Conservation (phyloP, 768 basidiomycete species). For the Calocybe indica region DNA sequence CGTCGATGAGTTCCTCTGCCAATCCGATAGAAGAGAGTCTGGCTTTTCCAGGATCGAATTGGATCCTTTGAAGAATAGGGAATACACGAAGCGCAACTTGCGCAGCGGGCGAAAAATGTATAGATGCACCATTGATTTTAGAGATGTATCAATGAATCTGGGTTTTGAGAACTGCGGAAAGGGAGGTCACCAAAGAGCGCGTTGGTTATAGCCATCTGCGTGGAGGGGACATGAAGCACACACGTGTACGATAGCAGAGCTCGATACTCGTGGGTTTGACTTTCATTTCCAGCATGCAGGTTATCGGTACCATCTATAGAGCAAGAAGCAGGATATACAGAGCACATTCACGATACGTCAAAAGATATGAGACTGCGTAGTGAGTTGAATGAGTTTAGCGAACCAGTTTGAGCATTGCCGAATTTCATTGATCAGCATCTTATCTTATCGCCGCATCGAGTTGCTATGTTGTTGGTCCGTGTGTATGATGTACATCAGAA, state of each 20-base stretch:
- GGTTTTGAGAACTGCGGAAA: constrained; percentile 4
- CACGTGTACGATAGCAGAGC: constrained; percentile 24
- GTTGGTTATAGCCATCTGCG: constrained; percentile 7
- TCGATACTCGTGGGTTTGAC: constrained; percentile 8
- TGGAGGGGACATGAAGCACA: constrained; percentile 29
- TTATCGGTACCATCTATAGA: too few relatives aligned
- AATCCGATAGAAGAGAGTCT: constrained; percentile 1
- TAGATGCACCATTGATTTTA: constrained; percentile 29
- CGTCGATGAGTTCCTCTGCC: neutral
- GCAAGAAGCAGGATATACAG: too few relatives aligned
- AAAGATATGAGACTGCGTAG: too few relatives aligned
- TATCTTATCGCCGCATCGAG: too few relatives aligned
- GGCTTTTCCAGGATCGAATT: constrained; percentile 20
- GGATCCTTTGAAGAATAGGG: constrained; percentile 23
- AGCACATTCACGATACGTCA: too few relatives aligned
- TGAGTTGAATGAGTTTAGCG: too few relatives aligned
- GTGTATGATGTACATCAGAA: too few relatives aligned
- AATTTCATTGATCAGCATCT: too few relatives aligned
- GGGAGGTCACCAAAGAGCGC: constrained; percentile 10
- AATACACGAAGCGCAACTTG: constrained; percentile 28
- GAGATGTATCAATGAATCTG: constrained; percentile 5
- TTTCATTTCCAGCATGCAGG: neutral
- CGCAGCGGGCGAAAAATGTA: constrained; percentile 29
- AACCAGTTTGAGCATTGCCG: too few relatives aligned
- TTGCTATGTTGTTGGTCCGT: too few relatives aligned